A percentile compares a stretch with the other conserved stretches of the same genome.
phyloP scores from a whole-genome alignment of 306 rosid genomes.

The Senna tora region DNA sequence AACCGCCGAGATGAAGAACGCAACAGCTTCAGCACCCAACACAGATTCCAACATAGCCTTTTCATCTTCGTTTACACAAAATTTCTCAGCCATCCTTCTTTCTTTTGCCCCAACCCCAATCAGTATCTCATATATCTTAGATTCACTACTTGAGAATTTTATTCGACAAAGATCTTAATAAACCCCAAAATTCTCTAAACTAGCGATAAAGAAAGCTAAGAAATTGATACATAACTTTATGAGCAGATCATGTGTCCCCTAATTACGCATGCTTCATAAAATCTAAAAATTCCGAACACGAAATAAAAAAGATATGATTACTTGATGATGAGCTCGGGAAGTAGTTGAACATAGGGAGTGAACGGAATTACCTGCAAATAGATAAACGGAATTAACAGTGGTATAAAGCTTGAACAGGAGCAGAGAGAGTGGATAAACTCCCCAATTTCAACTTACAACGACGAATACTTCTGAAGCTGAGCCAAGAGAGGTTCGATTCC shows the following conservation, averaged over 20 bases:
- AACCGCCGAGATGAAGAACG: conserved; percentile 62
- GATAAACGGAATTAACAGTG: too few species aligned
- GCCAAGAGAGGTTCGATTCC: neutral
- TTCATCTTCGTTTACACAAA: conserved; percentile 77
- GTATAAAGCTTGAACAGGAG: neutral
- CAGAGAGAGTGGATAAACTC: neutral
- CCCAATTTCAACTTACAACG: neutral
- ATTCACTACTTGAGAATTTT: neutral
- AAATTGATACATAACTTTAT: conserved; percentile 19
- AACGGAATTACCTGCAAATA: neutral
- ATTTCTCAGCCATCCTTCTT: conserved; percentile 57
- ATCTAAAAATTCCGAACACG: conserved; percentile 2
- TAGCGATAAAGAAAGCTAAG: conserved; percentile 15
- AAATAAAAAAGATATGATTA: neutral
- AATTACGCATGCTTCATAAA: neutral
- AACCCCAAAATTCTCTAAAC: conserved; percentile 3
- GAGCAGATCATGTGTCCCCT: neutral
- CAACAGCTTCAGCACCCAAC: conserved; percentile 79
- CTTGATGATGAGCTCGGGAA: neutral
- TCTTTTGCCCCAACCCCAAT: conserved; percentile 24
- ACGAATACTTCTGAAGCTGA: neutral
- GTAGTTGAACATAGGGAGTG: neutral
- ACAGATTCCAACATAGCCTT: conserved; percentile 79
- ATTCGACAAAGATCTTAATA: conserved; percentile 8
- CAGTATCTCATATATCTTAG: conserved; percentile 38